These are phyloP conservation scores for Aspergillus proliferans DNA, from an alignment of 2,329 filamentous ascomycete genomes.

Conservation along the genomic window DNA sequence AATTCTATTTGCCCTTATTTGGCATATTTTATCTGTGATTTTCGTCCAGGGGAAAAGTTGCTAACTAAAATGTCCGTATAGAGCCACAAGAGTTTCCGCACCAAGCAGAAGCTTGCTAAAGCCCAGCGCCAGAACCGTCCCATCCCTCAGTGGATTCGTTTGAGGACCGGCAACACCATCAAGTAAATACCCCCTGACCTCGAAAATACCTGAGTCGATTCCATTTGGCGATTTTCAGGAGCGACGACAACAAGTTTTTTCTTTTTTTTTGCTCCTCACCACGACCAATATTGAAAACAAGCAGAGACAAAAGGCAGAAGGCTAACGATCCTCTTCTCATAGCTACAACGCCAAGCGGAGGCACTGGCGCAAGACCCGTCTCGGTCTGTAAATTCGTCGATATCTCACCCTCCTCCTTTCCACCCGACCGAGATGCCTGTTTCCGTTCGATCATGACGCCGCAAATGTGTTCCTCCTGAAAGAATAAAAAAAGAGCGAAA, in stretches of 20 bases:
- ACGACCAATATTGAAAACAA: not conserved
- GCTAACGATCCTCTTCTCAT: conserved; percentile 13
- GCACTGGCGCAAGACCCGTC: conserved; percentile 99
- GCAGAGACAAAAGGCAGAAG: not conserved
- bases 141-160: conserved; percentile 99
- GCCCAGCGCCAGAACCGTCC: conserved; percentile 99
- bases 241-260: too few species aligned
- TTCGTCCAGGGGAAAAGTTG: not conserved
- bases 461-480: not conserved
- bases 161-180: conserved; percentile 98
- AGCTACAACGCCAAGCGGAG: conserved; percentile 99
- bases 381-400: conserved; percentile 75
- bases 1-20: not conserved
- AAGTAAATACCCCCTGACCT: conserved; percentile 60
- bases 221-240: not conserved
- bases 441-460: conserved; percentile 24
- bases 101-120: conserved; percentile 99
- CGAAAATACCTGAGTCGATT: not conserved
- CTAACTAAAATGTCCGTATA: conserved; percentile 37
- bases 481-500: conserved; percentile 3
- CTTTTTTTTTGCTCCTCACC: too few species aligned
- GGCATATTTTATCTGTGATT: not conserved
- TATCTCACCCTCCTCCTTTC: conserved; percentile 38
- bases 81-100: conserved; percentile 99
- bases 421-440: conserved; percentile 27